Conservation (phyloP, 305 asterid genomes). For the Andrographis paniculata region DNA sequence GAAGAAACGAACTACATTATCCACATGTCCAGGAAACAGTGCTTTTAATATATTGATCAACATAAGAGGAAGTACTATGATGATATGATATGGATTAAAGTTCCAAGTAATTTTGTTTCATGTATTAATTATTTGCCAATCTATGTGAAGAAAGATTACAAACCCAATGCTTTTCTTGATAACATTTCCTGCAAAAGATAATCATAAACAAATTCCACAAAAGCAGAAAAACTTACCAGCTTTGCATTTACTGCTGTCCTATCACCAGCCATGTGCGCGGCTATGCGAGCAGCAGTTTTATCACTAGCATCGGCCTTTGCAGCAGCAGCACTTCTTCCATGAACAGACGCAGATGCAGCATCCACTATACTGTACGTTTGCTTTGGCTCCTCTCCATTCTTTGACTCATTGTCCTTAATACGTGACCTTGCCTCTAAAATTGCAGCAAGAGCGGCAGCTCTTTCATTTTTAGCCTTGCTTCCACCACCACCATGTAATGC, state of each 20-base stretch:
- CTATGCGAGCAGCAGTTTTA: constrained; percentile 94
- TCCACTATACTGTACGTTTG: constrained; percentile 87
- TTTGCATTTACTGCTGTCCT: constrained; percentile 90
- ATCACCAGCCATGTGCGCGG: constrained; percentile 98
- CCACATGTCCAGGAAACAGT: too few species aligned
- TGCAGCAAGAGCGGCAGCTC: constrained; percentile 81
- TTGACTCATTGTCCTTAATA: constrained; percentile 53
- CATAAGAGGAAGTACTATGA: too few species aligned
- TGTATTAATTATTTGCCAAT: too few species aligned
- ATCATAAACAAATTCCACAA: background rate
- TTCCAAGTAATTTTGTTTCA: too few species aligned
- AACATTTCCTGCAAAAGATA: background rate
- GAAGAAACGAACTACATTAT: too few species aligned
- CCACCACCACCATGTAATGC: constrained; percentile 99
- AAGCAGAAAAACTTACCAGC: constrained; percentile 51
- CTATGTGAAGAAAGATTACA: too few species aligned
- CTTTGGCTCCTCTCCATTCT: constrained; percentile 43
- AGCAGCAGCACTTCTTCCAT: constrained; percentile 96
- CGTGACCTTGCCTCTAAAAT: constrained; percentile 89
- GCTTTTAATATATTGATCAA: too few species aligned
- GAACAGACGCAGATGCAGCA: constrained; percentile 99
- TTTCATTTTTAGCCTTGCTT: constrained; percentile 75
- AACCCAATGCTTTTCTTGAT: too few species aligned
- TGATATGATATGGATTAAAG: too few species aligned
- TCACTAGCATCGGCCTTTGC: constrained; percentile 81